Percentiles rank a stretch among this genome's conserved stretches.
Evolutionary conservation across 805 yeast genomes (phyloP).

Genomic region (Metschnikowia drakensbergensis): DNA sequence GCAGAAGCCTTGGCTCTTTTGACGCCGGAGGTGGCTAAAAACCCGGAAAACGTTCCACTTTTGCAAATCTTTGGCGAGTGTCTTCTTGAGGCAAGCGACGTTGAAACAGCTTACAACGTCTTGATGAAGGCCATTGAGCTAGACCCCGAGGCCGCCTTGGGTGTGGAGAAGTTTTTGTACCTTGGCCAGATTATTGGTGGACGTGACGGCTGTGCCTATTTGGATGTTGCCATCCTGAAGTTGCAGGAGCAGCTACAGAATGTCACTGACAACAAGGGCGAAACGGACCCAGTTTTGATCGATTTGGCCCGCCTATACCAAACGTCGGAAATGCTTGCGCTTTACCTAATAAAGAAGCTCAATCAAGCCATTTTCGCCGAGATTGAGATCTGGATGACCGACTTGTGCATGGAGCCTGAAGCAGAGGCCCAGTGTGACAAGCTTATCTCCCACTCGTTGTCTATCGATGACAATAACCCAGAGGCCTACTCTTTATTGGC

Average conservation of each 20-base stretch:
- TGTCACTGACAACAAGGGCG: slow-evolving; percentile 23
- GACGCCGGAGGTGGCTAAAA: slow-evolving; percentile 29
- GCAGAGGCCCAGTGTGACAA: slow-evolving; percentile 81
- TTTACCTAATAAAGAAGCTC: slow-evolving; percentile 51
- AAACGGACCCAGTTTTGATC: slow-evolving; percentile 22
- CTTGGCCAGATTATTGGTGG: slow-evolving; percentile 92
- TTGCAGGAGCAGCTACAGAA: slow-evolving; percentile 38
- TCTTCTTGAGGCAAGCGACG: slow-evolving; percentile 72
- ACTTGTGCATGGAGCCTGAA: slow-evolving; percentile 86
- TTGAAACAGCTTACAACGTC: slow-evolving; percentile 70
- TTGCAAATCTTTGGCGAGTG: slow-evolving; percentile 70
- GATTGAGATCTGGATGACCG: slow-evolving; percentile 97
- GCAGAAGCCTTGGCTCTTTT: slow-evolving; percentile 51
- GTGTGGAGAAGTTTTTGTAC: slow-evolving; percentile 82
- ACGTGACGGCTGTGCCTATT: slow-evolving; percentile 57
- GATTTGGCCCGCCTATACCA: slow-evolving; percentile 25
- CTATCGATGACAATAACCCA: slow-evolving; percentile 58
- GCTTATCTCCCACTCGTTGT: slow-evolving; percentile 60
- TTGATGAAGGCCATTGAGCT: slow-evolving; percentile 58
- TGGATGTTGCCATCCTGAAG: slow-evolving; percentile 59
- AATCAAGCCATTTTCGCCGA: slow-evolving; percentile 77
- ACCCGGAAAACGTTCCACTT: slow-evolving; percentile 40
- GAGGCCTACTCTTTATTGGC: slow-evolving; percentile 82
- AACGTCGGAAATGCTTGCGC: slow-evolving; percentile 21
- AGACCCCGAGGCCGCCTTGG: slow-evolving; percentile 62